Evolutionary conservation across 176 grass and related monocot species (phyloP).

Genomic region (Otatea glauca): DNA sequence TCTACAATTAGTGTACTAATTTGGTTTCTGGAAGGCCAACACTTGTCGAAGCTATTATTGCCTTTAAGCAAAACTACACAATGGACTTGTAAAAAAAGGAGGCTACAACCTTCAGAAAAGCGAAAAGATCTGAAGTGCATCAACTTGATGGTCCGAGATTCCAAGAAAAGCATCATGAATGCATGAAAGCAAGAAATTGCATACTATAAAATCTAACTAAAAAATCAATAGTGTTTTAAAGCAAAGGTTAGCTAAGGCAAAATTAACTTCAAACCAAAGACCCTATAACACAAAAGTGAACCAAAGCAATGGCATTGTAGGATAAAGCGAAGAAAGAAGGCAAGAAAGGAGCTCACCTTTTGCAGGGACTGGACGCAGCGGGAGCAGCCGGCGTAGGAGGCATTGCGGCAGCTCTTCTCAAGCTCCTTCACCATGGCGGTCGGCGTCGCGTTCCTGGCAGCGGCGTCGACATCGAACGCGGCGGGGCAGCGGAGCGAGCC

Average conservation of each 20-base stretch:
- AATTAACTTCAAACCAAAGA: too few species aligned
- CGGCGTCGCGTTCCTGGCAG: constrained; percentile 73
- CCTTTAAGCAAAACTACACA: neutral
- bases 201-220: neutral
- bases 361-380: constrained; percentile 86
- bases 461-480: constrained; percentile 63
- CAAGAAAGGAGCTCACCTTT: constrained; percentile 63
- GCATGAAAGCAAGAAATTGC: constrained; percentile 1
- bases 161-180: neutral
- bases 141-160: neutral
- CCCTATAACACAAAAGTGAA: constrained; percentile 19
- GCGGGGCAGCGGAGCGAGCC: constrained; percentile 93
- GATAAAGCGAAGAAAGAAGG: neutral
- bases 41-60: too few species aligned
- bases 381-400: constrained; percentile 87
- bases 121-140: neutral
- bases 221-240: neutral
- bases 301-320: neutral
- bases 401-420: constrained; percentile 91
- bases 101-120: neutral
- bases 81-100: neutral
- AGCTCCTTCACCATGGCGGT: constrained; percentile 78
- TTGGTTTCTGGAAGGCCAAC: neutral
- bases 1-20: neutral
- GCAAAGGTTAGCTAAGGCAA: neutral